These are phyloP conservation scores for Alternaria postmessia DNA, from an alignment of 2,329 filamentous ascomycete species.

Conservation along the genomic window DNA sequence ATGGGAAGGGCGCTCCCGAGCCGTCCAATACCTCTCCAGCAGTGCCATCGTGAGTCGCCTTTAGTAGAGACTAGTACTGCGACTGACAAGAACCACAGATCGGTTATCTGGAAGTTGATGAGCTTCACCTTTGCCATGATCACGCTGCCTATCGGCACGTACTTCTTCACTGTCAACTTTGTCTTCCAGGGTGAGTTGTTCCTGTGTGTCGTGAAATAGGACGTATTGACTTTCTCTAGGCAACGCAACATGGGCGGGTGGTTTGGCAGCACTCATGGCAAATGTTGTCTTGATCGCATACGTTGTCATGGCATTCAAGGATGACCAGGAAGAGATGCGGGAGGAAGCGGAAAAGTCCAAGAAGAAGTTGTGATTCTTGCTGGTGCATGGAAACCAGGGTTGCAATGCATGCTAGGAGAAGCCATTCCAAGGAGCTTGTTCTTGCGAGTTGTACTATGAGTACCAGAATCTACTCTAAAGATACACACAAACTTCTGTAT, in stretches of 20 bases:
- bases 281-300: slow-evolving; percentile 93
- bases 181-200: slow-evolving; percentile 74
- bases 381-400: background rate
- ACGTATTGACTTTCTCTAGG: slow-evolving; percentile 60
- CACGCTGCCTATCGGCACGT: slow-evolving; percentile 83
- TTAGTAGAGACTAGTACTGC: background rate
- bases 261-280: slow-evolving; percentile 83
- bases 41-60: slow-evolving; percentile 74
- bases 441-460: no score
- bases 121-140: slow-evolving; percentile 94
- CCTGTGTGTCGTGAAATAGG: background rate
- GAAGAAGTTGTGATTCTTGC: slow-evolving; percentile 44
- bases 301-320: slow-evolving; percentile 87
- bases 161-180: slow-evolving; percentile 80
- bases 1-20: slow-evolving; percentile 41
- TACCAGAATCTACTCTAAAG: background rate
- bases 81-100: slow-evolving; percentile 56
- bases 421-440: background rate
- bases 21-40: slow-evolving; percentile 81
- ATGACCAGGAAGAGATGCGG: slow-evolving; percentile 70
- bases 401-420: background rate
- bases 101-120: slow-evolving; percentile 89
- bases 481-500: no score
- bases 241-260: slow-evolving; percentile 88
- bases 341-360: slow-evolving; percentile 54